Evolutionary conservation across 768 basidiomycete species (phyloP).

Genomic region (Pilatotrama ljubarskyi): DNA sequence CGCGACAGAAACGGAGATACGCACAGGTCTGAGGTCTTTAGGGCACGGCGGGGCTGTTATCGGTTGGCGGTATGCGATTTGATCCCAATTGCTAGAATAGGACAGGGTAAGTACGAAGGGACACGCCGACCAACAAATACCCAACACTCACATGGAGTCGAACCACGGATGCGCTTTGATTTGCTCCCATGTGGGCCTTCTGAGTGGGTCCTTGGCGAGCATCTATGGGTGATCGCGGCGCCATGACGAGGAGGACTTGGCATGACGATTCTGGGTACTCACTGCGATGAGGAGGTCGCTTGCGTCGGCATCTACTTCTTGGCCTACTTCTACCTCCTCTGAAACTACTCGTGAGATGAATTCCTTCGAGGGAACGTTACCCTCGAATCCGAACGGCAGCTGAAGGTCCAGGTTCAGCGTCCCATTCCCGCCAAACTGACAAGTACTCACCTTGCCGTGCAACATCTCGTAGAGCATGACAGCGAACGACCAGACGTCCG

Average conservation of each 20-base stretch:
- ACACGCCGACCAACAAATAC: no score
- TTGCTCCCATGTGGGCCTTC: conserved; percentile 4
- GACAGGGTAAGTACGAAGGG: no score
- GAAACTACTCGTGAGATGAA: not conserved
- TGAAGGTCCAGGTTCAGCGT: not conserved
- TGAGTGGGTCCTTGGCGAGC: not conserved
- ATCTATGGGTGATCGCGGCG: no score
- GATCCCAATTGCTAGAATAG: not conserved
- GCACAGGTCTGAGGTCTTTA: not conserved
- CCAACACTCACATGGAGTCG: not conserved
- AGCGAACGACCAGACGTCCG: conserved; percentile 46
- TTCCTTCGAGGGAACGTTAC: not conserved
- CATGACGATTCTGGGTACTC: not conserved
- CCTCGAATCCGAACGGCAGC: conserved; percentile 1
- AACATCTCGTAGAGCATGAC: conserved; percentile 36
- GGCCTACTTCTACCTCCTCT: not conserved
- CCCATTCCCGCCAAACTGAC: not conserved
- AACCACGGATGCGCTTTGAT: conserved; percentile 10
- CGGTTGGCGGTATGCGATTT: not conserved
- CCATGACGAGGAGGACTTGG: no score
- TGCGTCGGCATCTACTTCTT: not conserved
- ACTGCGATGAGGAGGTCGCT: conserved; percentile 1
- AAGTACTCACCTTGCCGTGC: conserved; percentile 17
- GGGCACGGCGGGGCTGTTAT: not conserved
- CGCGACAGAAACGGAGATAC: not conserved